Percentiles rank a stretch among this genome's conserved stretches.
Evolutionary conservation across 2,329 filamentous ascomycete genomes (phyloP).

Genomic region (Cadophora luteo-olivacea): DNA sequence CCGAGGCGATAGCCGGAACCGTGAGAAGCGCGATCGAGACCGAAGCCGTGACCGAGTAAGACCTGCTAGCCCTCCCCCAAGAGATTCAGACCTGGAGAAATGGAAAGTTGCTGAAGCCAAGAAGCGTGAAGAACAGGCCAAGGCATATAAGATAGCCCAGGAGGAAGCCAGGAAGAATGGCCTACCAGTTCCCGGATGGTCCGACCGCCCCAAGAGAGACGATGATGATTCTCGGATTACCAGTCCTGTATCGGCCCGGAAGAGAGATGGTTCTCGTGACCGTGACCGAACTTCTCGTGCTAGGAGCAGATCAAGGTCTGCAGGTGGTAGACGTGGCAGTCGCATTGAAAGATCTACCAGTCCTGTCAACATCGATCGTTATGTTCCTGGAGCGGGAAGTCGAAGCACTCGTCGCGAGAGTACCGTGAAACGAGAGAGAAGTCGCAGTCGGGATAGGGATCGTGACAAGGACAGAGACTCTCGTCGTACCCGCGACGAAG

Average conservation of each 20-base stretch:
- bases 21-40: constrained; percentile 30
- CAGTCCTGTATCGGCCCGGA: constrained; percentile 39
- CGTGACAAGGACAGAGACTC: constrained; percentile 34
- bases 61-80: constrained; percentile 22
- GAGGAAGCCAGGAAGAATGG: constrained; percentile 66
- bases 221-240: constrained; percentile 33
- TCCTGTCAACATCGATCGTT: constrained; percentile 44
- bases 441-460: constrained; percentile 38
- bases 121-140: constrained; percentile 68
- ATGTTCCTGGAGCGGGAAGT: constrained; percentile 41
- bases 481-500: constrained; percentile 30
- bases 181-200: constrained; percentile 57
- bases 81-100: constrained; percentile 33
- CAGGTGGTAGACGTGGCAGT: constrained; percentile 37
- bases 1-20: constrained; percentile 36
- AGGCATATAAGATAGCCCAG: constrained; percentile 67
- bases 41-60: constrained; percentile 35
- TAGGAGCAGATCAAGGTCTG: constrained; percentile 42
- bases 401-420: constrained; percentile 37
- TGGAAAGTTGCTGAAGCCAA: constrained; percentile 67
- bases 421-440: constrained; percentile 38
- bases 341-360: constrained; percentile 43
- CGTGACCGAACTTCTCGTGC: constrained; percentile 42
- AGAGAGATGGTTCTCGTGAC: constrained; percentile 43
- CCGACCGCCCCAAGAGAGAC: constrained; percentile 28